phyloP scores from a whole-genome alignment of 176 grass and related monocot genomes.

The Bothriochloa decipiens region DNA sequence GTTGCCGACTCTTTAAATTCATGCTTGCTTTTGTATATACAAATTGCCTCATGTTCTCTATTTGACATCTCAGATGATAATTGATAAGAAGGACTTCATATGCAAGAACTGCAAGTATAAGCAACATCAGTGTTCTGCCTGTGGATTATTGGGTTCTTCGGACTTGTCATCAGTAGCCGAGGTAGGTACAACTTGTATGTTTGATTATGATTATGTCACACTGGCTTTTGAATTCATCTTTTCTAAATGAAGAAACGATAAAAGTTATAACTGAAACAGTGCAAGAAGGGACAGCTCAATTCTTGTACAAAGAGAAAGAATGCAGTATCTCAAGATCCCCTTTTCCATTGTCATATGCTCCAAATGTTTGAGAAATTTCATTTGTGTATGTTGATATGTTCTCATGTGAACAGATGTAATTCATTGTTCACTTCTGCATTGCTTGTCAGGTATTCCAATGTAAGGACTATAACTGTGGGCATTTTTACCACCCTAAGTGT shows the following conservation, averaged over 20 bases:
- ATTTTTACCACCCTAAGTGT: slow-evolving; percentile 82
- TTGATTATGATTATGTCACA: slow-evolving; percentile 12
- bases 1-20: background rate
- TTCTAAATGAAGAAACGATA: slow-evolving; percentile 11
- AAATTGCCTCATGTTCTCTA: slow-evolving; percentile 28
- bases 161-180: slow-evolving; percentile 38
- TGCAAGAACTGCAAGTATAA: slow-evolving; percentile 59
- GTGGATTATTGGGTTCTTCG: slow-evolving; percentile 65
- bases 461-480: slow-evolving; percentile 57
- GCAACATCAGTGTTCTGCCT: slow-evolving; percentile 66
- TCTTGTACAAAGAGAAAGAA: background rate
- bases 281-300: background rate
- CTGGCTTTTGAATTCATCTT: too few species aligned
- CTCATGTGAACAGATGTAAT: slow-evolving; percentile 20
- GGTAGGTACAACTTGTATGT: slow-evolving; percentile 34
- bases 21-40: slow-evolving; percentile 32
- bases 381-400: background rate
- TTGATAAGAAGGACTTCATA: slow-evolving; percentile 40
- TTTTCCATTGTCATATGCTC: slow-evolving; percentile 5
- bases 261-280: background rate
- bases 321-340: slow-evolving; percentile 1
- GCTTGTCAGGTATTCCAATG: slow-evolving; percentile 74
- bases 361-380: background rate
- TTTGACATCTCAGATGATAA: slow-evolving; percentile 37
- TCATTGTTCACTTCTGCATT: background rate